Conservation (phyloP, 2,329 filamentous ascomycete species). For the Botryosphaeria dothidea region DNA sequence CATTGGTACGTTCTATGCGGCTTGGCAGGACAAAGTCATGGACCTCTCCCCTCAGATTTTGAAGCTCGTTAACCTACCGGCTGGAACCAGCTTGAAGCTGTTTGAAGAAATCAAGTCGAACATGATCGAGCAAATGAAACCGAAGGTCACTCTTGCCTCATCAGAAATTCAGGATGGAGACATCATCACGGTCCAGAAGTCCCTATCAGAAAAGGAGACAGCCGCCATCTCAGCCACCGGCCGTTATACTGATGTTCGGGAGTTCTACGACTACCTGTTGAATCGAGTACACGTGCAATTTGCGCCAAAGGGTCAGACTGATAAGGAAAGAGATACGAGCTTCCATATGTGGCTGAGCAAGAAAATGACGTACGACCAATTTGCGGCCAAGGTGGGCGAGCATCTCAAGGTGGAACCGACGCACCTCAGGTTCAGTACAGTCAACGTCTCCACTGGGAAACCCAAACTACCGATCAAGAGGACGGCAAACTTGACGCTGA, state of each 20-base stretch:
- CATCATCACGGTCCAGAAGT: constrained; percentile 89
- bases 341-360: constrained; percentile 81
- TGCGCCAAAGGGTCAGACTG: constrained; percentile 61
- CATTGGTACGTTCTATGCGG: constrained; percentile 82
- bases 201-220: constrained; percentile 52
- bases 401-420: constrained; percentile 76
- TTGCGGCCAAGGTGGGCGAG: constrained; percentile 80
- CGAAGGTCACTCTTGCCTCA: constrained; percentile 82
- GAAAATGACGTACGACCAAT: constrained; percentile 86
- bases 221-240: constrained; percentile 38
- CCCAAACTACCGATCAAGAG: constrained; percentile 79
- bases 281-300: constrained; percentile 82
- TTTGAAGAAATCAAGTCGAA: constrained; percentile 98
- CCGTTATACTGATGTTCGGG: constrained; percentile 67
- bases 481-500: constrained; percentile 67
- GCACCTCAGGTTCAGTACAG: constrained; percentile 88
- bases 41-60: constrained; percentile 78
- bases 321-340: constrained; percentile 56
- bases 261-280: constrained; percentile 91
- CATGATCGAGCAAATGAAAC: constrained; percentile 95
- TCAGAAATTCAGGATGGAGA: constrained; percentile 97
- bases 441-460: constrained; percentile 74
- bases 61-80: constrained; percentile 82
- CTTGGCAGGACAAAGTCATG: constrained; percentile 81
- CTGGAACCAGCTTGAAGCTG: constrained; percentile 70